Evolutionary conservation across 345 rosid species (phyloP).

Genomic region (Schrenkiella parvula): DNA sequence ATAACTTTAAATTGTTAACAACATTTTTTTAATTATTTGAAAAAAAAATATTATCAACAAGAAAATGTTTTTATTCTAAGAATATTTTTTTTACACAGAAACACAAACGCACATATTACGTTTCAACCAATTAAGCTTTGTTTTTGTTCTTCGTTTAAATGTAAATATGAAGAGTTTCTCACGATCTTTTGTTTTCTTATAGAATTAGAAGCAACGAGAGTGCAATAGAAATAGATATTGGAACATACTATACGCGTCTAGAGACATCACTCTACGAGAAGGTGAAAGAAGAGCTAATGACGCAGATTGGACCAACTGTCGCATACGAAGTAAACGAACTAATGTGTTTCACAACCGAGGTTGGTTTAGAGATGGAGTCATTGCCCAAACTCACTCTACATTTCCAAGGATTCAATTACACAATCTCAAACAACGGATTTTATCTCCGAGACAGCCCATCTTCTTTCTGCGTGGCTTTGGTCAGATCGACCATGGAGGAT

Average conservation of each 20-base stretch:
- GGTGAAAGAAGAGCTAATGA: slow-evolving; percentile 16
- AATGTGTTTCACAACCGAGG: slow-evolving; percentile 28
- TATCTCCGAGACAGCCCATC: slow-evolving; percentile 28
- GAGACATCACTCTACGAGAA: slow-evolving; percentile 28
- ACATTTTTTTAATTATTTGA: too few relatives aligned
- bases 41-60: too few relatives aligned
- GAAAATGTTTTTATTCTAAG: too few relatives aligned
- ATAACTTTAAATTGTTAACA: too few relatives aligned
- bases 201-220: slow-evolving; percentile 25
- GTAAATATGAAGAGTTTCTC: too few relatives aligned
- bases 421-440: slow-evolving; percentile 31
- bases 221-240: slow-evolving; percentile 26
- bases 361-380: slow-evolving; percentile 22
- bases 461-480: slow-evolving; percentile 30
- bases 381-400: slow-evolving; percentile 26
- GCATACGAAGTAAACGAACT: slow-evolving; percentile 28
- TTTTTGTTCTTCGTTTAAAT: neutral
- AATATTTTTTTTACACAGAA: neutral
- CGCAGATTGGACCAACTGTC: slow-evolving; percentile 27
- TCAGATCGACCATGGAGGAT: slow-evolving; percentile 16
- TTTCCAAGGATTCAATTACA: slow-evolving; percentile 21
- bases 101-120: neutral
- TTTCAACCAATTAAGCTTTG: too few relatives aligned
- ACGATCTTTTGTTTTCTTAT: neutral
- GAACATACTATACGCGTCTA: slow-evolving; percentile 29